phyloP scores from a whole-genome alignment of 768 basidiomycete genomes.

The Tephrocybe sp. region DNA sequence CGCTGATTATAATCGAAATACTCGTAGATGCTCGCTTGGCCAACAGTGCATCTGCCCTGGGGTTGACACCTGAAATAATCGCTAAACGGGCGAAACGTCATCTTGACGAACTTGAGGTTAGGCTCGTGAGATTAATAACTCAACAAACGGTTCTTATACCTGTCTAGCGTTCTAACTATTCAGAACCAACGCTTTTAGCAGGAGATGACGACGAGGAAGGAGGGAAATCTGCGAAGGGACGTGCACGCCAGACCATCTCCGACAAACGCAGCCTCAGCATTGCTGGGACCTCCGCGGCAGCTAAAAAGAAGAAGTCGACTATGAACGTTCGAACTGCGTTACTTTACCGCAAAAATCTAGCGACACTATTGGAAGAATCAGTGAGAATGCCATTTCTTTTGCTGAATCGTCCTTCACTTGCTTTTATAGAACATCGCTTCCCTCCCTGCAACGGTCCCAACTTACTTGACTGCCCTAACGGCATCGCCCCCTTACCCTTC shows the following conservation, averaged over 20 bases:
- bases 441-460: slow-evolving; percentile 50
- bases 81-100: slow-evolving; percentile 75
- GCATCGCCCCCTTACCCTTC: slow-evolving; percentile 62
- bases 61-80: slow-evolving; percentile 61
- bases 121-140: slow-evolving; percentile 3
- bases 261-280: slow-evolving; percentile 64
- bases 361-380: slow-evolving; percentile 73
- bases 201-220: slow-evolving; percentile 49
- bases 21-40: slow-evolving; percentile 47
- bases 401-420: slow-evolving; percentile 1
- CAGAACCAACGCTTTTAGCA: slow-evolving; percentile 49
- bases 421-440: slow-evolving; percentile 52
- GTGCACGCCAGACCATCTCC: slow-evolving; percentile 75
- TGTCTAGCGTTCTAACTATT: slow-evolving; percentile 72
- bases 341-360: slow-evolving; percentile 78
- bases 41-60: slow-evolving; percentile 36
- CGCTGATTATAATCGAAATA: slow-evolving; percentile 6
- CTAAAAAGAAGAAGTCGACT: slow-evolving; percentile 73
- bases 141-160: slow-evolving; percentile 9
- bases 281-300: slow-evolving; percentile 44
- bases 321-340: slow-evolving; percentile 80
- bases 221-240: slow-evolving; percentile 53
- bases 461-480: slow-evolving; percentile 69
- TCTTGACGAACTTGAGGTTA: slow-evolving; percentile 83
- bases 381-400: slow-evolving; percentile 40